Evolutionary conservation across 345 rosid genomes (phyloP), one percentile per base, ranked within the genome.

Genomic region (Salix caprea): DNA sequence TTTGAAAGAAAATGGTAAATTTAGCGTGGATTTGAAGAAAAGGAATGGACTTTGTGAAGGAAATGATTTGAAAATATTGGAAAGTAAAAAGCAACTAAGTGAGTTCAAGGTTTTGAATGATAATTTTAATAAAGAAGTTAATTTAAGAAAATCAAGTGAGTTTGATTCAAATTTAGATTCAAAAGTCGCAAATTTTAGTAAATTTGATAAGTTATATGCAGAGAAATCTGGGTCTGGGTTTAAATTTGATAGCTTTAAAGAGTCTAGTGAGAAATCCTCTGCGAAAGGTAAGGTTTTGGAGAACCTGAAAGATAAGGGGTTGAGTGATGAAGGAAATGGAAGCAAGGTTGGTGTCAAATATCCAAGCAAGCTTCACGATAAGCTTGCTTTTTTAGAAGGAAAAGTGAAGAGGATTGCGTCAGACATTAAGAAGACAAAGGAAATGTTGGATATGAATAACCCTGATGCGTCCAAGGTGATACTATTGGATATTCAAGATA

Each of bases 391-490:
- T 85, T 79, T 96, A 36, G 99, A 94, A 82, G 97, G 96, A 12
- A 96, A 92, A 84, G 99, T 96, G 73, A 92, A 94, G 86, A 90
- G 97, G 74, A 92, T 96, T 50, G 96, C 98, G 12, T 90, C 97
- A 0, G 98, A 96, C 80, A 96, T 94, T 48, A 94, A 88, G 89
- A 90, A 83, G 86, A 96, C 99, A 1, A 96, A 94, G 83, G 98
- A 94, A 66, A 92, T 96, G 90, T 74, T 96, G 74, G 98, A 94
- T 78, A 81, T 87, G 89, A 96, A 90, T 77, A 94, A 94, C 70
- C 92, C 94, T 1, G 92, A 91, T 74, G 85, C 92, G 5, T 91
- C 99, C 5, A 89, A 90, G 82, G 76, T 86, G 70, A 82, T 90
- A 24, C 76, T 94, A 77, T 89, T 90, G 4, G 94, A 91, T 86